Evolutionary conservation across 495 filamentous ascomycete species (phyloP).

Genomic region (Xylaria cubensis): DNA sequence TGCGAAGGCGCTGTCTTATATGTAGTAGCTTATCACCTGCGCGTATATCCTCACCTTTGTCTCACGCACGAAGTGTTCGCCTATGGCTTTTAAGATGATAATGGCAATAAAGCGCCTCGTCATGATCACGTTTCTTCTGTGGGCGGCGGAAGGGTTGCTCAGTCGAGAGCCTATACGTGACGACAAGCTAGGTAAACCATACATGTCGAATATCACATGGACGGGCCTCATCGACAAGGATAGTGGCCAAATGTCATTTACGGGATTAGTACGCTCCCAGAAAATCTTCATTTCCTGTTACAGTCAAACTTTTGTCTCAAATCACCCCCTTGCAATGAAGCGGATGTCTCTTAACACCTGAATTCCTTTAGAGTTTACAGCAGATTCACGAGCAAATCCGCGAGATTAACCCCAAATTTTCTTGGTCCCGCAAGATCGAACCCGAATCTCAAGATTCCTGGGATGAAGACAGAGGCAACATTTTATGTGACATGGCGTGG

Average conservation of each 20-base stretch:
- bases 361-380: conserved; percentile 7
- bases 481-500: conserved; percentile 21
- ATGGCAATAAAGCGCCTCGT: not conserved
- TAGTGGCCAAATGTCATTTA: not conserved
- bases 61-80: not conserved
- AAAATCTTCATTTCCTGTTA: not conserved
- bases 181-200: not conserved
- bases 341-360: not conserved
- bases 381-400: conserved; percentile 23
- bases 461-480: not conserved
- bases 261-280: conserved; percentile 3
- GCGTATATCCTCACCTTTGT: not conserved
- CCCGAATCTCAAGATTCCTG: not conserved
- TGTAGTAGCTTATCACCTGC: not conserved
- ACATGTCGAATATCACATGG: conserved; percentile 10
- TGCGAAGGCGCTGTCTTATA: not conserved
- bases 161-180: not conserved
- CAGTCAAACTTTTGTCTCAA: not conserved
- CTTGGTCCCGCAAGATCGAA: conserved; percentile 9
- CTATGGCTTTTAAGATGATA: not conserved
- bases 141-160: not conserved
- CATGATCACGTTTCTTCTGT: not conserved
- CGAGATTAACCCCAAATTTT: conserved; percentile 13
- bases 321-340: too few species aligned
- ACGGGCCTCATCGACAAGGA: conserved; percentile 11